phyloP scores from a whole-genome alignment of 441 rosid genomes.

The Pelargonium myrrhifolium region DNA sequence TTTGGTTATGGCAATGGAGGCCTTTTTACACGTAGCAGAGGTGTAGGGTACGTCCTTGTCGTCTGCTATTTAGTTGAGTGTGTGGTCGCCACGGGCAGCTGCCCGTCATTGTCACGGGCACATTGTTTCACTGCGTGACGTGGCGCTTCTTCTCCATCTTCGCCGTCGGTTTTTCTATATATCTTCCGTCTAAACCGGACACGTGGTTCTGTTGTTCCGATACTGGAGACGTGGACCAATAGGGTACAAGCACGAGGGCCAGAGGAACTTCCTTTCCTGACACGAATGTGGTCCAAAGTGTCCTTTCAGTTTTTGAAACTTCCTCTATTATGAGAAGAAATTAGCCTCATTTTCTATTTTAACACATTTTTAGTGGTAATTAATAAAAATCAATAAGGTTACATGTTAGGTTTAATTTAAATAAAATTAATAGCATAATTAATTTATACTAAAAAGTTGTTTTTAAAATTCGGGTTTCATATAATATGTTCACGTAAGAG shows the following conservation, averaged over 20 bases:
- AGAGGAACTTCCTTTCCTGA: slow-evolving; percentile 31
- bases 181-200: slow-evolving; percentile 11
- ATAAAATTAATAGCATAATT: no score
- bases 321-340: no score
- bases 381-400: no score
- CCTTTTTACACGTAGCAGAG: neutral
- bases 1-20: no score
- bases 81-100: slow-evolving; percentile 26
- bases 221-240: slow-evolving; percentile 40
- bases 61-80: no score
- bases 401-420: no score
- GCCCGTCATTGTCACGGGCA: neutral
- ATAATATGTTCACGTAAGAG: no score
- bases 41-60: no score
- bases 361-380: no score
- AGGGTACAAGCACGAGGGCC: slow-evolving; percentile 21
- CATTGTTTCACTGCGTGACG: slow-evolving; percentile 20
- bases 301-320: neutral
- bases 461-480: no score
- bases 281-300: slow-evolving; percentile 36
- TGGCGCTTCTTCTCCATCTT: slow-evolving; percentile 14
- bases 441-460: no score
- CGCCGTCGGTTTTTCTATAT: slow-evolving; percentile 34
- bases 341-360: no score
- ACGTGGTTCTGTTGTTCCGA: slow-evolving; percentile 33